A percentile compares a stretch with the other conserved stretches of the same genome.
These are phyloP conservation scores for Botrytis medusae DNA, from an alignment of 2,329 filamentous ascomycete species.

Conservation along the genomic window DNA sequence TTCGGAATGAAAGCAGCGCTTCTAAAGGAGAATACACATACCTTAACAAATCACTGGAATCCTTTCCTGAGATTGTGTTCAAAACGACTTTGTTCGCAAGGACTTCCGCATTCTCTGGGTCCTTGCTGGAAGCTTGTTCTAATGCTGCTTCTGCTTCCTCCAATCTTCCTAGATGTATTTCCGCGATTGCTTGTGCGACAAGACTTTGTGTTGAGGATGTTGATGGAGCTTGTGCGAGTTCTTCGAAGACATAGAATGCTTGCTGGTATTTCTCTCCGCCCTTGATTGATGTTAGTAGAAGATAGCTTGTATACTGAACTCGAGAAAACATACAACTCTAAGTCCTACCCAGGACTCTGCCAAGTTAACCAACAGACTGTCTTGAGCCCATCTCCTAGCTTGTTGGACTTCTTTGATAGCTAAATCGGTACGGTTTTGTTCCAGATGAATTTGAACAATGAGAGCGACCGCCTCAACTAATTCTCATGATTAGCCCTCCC, in stretches of 20 bases:
- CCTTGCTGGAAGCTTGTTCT: constrained; percentile 74
- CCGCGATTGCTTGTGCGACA: constrained; percentile 84
- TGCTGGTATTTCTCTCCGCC: constrained; percentile 96
- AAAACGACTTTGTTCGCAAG: constrained; percentile 83
- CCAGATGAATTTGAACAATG: constrained; percentile 87
- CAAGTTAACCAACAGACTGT: constrained; percentile 88
- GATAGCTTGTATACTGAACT: constrained; percentile 21
- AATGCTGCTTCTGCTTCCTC: constrained; percentile 88
- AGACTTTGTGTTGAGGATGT: constrained; percentile 75
- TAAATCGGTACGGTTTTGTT: constrained; percentile 87
- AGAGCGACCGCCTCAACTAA: constrained; percentile 75
- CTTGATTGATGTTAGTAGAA: constrained; percentile 49
- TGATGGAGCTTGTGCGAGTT: constrained; percentile 83
- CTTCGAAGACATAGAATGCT: constrained; percentile 96
- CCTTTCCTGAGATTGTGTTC: constrained; percentile 73
- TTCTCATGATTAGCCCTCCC: constrained; percentile 15
- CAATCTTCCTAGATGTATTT: constrained; percentile 83
- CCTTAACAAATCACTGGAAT: constrained; percentile 60
- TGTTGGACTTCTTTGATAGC: constrained; percentile 85
- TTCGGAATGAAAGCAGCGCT: background rate
- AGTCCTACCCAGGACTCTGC: constrained; percentile 95
- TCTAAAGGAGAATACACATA: constrained; percentile 46
- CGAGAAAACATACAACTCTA: constrained; percentile 62
- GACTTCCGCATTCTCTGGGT: constrained; percentile 68
- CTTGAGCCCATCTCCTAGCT: constrained; percentile 91